A percentile compares a stretch with the other conserved stretches of the same genome.
Conservation (phyloP, 306 rosid genomes). For the Mimosa pudica region DNA sequence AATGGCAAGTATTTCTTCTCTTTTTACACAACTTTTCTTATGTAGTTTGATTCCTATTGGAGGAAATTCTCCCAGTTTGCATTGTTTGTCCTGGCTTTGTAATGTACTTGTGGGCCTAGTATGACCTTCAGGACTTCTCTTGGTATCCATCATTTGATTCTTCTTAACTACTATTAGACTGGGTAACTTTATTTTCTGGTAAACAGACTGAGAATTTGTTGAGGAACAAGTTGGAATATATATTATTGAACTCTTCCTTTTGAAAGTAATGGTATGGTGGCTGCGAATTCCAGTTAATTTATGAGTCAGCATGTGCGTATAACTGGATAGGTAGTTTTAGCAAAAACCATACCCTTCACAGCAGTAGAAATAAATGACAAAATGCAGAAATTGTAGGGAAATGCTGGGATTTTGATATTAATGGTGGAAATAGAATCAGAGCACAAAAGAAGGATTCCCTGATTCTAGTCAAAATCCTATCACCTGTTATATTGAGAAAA, state of each 20-base stretch:
- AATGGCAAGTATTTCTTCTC: constrained; percentile 55
- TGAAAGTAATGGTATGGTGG: not conserved
- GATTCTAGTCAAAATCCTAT: too few relatives aligned
- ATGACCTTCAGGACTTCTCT: not conserved
- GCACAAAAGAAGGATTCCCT: too few relatives aligned
- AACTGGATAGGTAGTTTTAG: not conserved
- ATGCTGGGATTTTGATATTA: too few relatives aligned
- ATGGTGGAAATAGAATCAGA: too few relatives aligned
- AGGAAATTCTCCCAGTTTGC: not conserved
- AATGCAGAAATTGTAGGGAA: too few relatives aligned
- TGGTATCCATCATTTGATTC: not conserved
- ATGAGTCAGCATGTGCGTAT: not conserved
- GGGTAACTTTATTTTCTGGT: not conserved
- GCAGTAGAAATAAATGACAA: too few relatives aligned
- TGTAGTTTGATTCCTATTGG: not conserved
- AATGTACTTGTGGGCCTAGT: not conserved
- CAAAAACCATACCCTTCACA: not conserved
- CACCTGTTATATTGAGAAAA: too few relatives aligned
- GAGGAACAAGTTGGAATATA: not conserved
- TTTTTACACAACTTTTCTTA: not conserved
- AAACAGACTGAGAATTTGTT: not conserved
- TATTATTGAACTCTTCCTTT: not conserved
- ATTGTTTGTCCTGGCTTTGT: not conserved
- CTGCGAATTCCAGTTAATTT: not conserved
- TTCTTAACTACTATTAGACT: not conserved